Percentiles rank a stretch among this genome's conserved stretches.
phyloP scores from a whole-genome alignment of 2,329 filamentous ascomycete genomes.

The Xylaria multiplex region DNA sequence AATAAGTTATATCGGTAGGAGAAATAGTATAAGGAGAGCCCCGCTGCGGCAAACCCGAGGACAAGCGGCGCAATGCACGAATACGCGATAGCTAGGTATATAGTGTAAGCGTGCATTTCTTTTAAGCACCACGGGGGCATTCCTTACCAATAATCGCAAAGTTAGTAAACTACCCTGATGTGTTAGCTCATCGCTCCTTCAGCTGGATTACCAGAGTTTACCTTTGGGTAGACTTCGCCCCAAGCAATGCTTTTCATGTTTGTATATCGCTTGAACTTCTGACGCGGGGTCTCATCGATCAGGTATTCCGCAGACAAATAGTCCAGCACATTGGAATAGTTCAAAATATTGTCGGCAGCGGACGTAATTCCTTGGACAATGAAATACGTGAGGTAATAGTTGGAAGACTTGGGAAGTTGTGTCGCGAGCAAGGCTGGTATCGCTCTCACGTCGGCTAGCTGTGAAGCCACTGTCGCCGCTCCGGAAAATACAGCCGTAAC shows the following conservation, averaged over 20 bases:
- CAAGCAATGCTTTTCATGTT: slow-evolving; percentile 70
- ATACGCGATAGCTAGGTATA: slow-evolving; percentile 67
- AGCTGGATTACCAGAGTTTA: slow-evolving; percentile 15
- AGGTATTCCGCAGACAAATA: slow-evolving; percentile 71
- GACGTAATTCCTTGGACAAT: slow-evolving; percentile 77
- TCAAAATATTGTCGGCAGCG: slow-evolving; percentile 72
- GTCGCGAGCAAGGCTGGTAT: slow-evolving; percentile 65
- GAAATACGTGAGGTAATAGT: slow-evolving; percentile 83
- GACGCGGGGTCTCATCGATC: slow-evolving; percentile 75
- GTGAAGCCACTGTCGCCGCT: slow-evolving; percentile 45
- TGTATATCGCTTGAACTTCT: slow-evolving; percentile 74
- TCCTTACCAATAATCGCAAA: slow-evolving; percentile 49
- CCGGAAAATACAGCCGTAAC: slow-evolving; percentile 82
- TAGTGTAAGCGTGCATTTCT: slow-evolving; percentile 4
- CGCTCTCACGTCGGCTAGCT: slow-evolving; percentile 44
- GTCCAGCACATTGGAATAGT: slow-evolving; percentile 68
- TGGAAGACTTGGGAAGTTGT: slow-evolving; percentile 74
- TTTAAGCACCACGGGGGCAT: not conserved
- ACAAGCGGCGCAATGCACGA: slow-evolving; percentile 78
- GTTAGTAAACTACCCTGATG: slow-evolving; percentile 45
- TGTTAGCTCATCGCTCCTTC: slow-evolving; percentile 22
- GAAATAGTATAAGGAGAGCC: slow-evolving; percentile 76
- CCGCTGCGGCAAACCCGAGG: slow-evolving; percentile 74
- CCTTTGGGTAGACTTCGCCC: slow-evolving; percentile 74
- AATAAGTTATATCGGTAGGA: slow-evolving; percentile 81